A percentile compares a stretch with the other conserved stretches of the same genome.
Conservation (phyloP, 805 yeast species). For the Starmerella scarabaei region DNA sequence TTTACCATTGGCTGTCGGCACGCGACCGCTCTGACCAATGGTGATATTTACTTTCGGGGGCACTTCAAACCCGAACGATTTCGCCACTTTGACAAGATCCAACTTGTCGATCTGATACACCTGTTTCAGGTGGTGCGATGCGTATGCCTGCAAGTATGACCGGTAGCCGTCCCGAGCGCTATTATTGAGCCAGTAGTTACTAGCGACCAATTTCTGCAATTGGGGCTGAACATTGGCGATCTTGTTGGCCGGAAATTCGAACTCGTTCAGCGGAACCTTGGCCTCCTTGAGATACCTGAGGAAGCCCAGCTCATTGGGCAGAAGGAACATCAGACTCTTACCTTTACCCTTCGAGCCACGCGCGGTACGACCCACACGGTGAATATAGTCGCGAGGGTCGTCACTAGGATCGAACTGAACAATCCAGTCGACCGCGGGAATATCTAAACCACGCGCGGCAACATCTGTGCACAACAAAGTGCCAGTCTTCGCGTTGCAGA, state of each 20-base stretch:
- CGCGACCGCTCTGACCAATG: conserved; percentile 73
- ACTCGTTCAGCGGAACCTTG: conserved; percentile 93
- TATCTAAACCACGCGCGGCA: conserved; percentile 98
- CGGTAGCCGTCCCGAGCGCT: conserved; percentile 95
- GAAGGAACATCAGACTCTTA: conserved; percentile 84
- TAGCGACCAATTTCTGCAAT: conserved; percentile 75
- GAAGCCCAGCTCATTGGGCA: conserved; percentile 90
- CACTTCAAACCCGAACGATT: conserved; percentile 76
- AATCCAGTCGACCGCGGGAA: conserved; percentile 98
- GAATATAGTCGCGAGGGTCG: conserved; percentile 98
- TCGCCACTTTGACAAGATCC: conserved; percentile 88
- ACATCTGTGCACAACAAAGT: conserved; percentile 92
- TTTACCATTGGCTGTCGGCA: conserved; percentile 6
- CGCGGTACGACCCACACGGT: conserved; percentile 98
- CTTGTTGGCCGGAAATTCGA: conserved; percentile 86
- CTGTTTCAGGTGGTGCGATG: conserved; percentile 90
- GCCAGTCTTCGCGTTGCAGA: conserved; percentile 93
- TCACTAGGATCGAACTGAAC: conserved; percentile 99
- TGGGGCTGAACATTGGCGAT: conserved; percentile 95
- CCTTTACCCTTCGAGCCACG: conserved; percentile 79
- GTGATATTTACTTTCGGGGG: conserved; percentile 97
- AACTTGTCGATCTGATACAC: conserved; percentile 93
- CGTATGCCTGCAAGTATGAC: conserved; percentile 91
- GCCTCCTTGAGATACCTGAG: conserved; percentile 89
- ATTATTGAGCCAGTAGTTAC: conserved; percentile 87